phyloP scores from a whole-genome alignment of 768 basidiomycete species.

The Leccinum ochraceum region DNA sequence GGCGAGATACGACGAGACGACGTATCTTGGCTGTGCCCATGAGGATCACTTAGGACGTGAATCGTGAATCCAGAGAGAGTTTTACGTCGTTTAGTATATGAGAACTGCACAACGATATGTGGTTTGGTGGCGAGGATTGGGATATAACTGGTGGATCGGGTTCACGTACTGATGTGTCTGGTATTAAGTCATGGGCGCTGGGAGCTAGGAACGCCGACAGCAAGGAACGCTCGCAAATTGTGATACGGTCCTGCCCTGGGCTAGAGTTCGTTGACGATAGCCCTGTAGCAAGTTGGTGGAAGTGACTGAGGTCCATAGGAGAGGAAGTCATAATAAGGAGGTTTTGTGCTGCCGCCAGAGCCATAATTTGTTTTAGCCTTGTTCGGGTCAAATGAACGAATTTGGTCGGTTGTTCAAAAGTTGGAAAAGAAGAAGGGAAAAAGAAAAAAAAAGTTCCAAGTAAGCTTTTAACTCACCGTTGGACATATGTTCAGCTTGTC shows the following conservation, averaged over 20 bases:
- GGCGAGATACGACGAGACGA: neutral
- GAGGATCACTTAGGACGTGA: neutral
- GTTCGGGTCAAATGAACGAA: constrained; percentile 20
- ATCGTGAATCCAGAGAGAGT: neutral
- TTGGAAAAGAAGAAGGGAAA: neutral
- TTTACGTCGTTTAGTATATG: constrained; percentile 1
- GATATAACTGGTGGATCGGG: neutral
- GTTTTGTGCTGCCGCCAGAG: neutral
- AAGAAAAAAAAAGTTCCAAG: neutral
- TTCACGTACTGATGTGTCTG: neutral
- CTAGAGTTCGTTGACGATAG: neutral
- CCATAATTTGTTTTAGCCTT: neutral
- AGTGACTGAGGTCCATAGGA: neutral
- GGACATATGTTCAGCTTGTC: constrained; percentile 16
- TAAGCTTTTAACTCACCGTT: neutral
- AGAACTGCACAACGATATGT: neutral
- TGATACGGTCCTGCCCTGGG: neutral
- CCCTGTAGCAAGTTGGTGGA: neutral
- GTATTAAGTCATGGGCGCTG: neutral
- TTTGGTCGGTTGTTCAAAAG: constrained; percentile 27
- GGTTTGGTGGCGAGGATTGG: neutral
- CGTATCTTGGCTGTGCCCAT: neutral
- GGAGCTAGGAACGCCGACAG: neutral
- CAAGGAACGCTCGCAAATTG: neutral
- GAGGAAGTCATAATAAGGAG: neutral